phyloP scores from a whole-genome alignment of 2,329 filamentous ascomycete genomes.

The Aspergillus terreus region DNA sequence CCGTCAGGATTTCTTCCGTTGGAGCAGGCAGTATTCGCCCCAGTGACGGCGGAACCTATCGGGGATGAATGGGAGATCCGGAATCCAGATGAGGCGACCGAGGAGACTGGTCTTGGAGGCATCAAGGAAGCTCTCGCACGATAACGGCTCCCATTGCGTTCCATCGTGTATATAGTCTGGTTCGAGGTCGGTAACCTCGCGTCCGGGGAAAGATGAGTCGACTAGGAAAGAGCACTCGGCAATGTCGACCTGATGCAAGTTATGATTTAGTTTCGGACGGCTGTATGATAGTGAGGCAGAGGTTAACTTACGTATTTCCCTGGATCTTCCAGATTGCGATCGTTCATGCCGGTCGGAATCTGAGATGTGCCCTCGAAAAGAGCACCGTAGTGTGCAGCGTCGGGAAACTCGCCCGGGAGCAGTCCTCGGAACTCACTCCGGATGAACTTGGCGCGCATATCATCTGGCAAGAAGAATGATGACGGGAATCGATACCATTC shows the following conservation, averaged over 20 bases:
- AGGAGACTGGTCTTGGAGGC: constrained; percentile 68
- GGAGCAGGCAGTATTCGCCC: constrained; percentile 83
- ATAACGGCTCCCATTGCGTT: constrained; percentile 71
- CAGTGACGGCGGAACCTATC: constrained; percentile 68
- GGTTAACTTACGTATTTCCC: constrained; percentile 69
- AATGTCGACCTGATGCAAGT: constrained; percentile 55
- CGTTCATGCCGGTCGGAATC: constrained; percentile 81
- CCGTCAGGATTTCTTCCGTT: constrained; percentile 43
- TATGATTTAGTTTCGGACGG: too few species aligned
- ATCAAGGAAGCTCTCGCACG: constrained; percentile 79
- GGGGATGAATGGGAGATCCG: constrained; percentile 66
- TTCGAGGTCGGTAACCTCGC: constrained; percentile 62
- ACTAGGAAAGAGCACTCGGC: constrained; percentile 76
- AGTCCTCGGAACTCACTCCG: constrained; percentile 86
- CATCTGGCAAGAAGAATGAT: constrained; percentile 82
- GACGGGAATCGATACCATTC: constrained; percentile 98
- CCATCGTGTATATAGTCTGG: constrained; percentile 74
- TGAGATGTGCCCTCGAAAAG: constrained; percentile 82
- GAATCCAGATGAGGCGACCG: constrained; percentile 77
- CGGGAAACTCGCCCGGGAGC: constrained; percentile 83
- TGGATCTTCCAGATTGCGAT: constrained; percentile 79
- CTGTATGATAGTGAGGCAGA: not conserved
- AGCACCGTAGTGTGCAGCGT: constrained; percentile 65
- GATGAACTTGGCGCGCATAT: constrained; percentile 82
- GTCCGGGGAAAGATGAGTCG: constrained; percentile 73